These are phyloP conservation scores for Nyssa sinensis DNA, from an alignment of 148 eudicot species.

Conservation along the genomic window DNA sequence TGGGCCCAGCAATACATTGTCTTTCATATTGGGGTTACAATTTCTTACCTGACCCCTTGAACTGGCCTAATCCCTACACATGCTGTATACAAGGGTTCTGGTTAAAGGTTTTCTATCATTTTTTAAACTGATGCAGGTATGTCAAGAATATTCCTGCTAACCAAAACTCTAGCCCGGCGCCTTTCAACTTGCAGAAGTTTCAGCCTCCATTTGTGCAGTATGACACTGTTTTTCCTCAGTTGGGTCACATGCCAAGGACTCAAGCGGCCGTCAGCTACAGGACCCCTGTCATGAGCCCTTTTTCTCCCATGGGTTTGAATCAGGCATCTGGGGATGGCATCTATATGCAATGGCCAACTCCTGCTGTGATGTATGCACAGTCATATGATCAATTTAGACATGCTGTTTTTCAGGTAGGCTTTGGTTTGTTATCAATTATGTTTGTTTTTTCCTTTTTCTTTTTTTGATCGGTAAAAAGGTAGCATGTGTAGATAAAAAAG, in stretches of 20 bases:
- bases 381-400: conserved; percentile 82
- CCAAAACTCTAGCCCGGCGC: conserved; percentile 46
- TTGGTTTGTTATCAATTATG: background rate
- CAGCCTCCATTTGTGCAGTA: conserved; percentile 80
- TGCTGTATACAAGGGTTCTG: too few species aligned
- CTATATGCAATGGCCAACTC: conserved; percentile 88
- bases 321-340: conserved; percentile 65
- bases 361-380: conserved; percentile 88
- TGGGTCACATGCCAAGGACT: conserved; percentile 57
- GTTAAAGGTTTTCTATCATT: background rate
- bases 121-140: conserved; percentile 53
- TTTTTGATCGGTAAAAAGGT: too few species aligned
- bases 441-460: background rate
- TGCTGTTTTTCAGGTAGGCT: conserved; percentile 70
- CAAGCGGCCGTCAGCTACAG: conserved; percentile 55
- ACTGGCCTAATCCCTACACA: too few species aligned
- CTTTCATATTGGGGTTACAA: background rate
- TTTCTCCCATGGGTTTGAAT: conserved; percentile 53
- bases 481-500: too few species aligned
- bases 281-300: conserved; percentile 60
- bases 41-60: background rate
- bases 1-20: background rate
- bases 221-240: conserved; percentile 58
- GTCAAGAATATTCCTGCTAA: conserved; percentile 52
- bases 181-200: conserved; percentile 60